These are phyloP conservation scores for Isoetes taiwanensis DNA, from an alignment of 75 land plant genomes.

Conservation along the genomic window DNA sequence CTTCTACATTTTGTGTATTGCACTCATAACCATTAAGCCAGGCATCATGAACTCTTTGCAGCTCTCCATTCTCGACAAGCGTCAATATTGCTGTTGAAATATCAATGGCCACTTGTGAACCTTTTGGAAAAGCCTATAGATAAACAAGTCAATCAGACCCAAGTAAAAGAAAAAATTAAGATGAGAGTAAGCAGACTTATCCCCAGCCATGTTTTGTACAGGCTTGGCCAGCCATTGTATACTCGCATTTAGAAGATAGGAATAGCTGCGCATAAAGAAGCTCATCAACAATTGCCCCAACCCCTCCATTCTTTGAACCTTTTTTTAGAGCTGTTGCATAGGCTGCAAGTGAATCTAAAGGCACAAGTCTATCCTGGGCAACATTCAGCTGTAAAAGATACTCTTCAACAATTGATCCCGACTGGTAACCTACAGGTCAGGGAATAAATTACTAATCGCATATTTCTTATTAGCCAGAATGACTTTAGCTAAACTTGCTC, in stretches of 20 bases:
- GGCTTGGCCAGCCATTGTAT: constrained; percentile 51
- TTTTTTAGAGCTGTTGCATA: constrained; percentile 46
- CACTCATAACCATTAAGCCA: constrained; percentile 36
- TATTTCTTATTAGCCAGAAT: too few species aligned
- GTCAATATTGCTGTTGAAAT: constrained; percentile 67
- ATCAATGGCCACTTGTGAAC: constrained; percentile 66
- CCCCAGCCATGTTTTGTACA: constrained; percentile 87
- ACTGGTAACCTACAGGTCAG: constrained; percentile 72
- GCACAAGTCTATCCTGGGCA: constrained; percentile 45
- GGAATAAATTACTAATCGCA: too few species aligned
- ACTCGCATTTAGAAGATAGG: constrained; percentile 54
- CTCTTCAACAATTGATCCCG: constrained; percentile 60
- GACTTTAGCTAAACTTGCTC: too few species aligned
- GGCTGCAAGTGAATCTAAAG: constrained; percentile 33
- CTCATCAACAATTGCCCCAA: constrained; percentile 82
- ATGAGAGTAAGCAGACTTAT: too few species aligned
- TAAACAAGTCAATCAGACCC: too few species aligned
- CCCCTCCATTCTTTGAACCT: constrained; percentile 64
- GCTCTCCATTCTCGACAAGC: constrained; percentile 68
- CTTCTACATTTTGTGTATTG: constrained; percentile 10
- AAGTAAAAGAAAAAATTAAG: too few species aligned
- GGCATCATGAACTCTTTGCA: constrained; percentile 71
- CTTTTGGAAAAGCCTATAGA: constrained; percentile 70
- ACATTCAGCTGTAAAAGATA: constrained; percentile 54
- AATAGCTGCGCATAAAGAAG: constrained; percentile 70